These are phyloP conservation scores for Aspergillus ostianus DNA, from an alignment of 495 filamentous ascomycete species.

Conservation along the genomic window DNA sequence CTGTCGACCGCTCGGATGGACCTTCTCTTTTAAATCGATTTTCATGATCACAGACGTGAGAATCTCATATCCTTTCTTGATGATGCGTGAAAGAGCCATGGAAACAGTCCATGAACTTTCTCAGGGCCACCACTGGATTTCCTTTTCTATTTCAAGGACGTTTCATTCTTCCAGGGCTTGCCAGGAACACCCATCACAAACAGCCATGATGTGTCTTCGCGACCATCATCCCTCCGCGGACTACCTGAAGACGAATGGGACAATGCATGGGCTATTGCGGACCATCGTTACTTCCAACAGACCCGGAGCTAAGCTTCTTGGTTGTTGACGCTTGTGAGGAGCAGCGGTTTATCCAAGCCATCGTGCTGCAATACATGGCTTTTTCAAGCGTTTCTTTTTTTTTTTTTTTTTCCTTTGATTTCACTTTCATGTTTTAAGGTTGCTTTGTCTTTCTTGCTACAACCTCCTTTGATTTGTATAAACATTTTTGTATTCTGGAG, in stretches of 20 bases:
- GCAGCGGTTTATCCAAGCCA: background rate
- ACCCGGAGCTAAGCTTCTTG: background rate
- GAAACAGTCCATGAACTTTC: constrained; percentile 1
- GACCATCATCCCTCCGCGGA: constrained; percentile 2
- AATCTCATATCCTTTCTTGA: background rate
- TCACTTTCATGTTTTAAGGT: background rate
- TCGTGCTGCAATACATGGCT: constrained; percentile 5
- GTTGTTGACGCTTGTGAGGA: background rate
- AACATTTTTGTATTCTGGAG: background rate
- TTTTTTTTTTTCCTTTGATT: background rate
- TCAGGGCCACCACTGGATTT: constrained; percentile 8
- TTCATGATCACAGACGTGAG: background rate
- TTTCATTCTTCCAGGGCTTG: constrained; percentile 3
- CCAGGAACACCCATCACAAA: constrained; percentile 6
- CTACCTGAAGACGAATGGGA: background rate
- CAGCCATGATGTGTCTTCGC: constrained; percentile 4
- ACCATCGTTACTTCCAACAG: background rate
- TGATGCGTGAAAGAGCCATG: constrained; percentile 7
- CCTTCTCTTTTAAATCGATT: constrained; percentile 8
- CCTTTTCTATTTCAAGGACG: constrained; percentile 1
- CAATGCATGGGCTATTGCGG: background rate
- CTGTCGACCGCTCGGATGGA: constrained; percentile 7
- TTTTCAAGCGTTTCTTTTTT: background rate
- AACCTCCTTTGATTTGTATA: background rate
- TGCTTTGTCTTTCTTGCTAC: background rate